Evolutionary conservation across 176 grass and related monocot genomes (phyloP).

Genomic region (Neostapfia colusana): DNA sequence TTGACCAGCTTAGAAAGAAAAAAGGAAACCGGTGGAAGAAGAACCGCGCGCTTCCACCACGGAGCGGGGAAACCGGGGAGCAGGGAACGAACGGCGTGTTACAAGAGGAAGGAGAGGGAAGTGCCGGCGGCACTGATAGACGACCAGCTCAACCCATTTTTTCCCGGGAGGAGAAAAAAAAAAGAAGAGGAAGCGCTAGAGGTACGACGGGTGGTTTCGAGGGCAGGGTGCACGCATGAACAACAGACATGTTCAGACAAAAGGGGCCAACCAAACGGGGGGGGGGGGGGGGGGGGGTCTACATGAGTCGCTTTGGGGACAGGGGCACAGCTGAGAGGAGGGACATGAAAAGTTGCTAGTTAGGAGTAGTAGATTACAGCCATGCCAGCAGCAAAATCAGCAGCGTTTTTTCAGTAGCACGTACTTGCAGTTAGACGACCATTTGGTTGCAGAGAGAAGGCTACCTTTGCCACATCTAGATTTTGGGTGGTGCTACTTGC

Average conservation of each 20-base stretch:
- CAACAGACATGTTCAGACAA: slow-evolving; percentile 14
- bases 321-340: slow-evolving; percentile 20
- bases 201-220: background rate
- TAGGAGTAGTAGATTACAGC: too few species aligned
- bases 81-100: too few species aligned
- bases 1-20: too few species aligned
- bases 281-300: too few species aligned
- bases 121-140: background rate
- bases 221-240: background rate
- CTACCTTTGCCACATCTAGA: too few species aligned
- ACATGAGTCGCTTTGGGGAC: slow-evolving; percentile 32
- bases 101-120: background rate
- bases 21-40: background rate
- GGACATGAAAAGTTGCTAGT: slow-evolving; percentile 3
- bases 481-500: too few species aligned
- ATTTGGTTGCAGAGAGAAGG: background rate
- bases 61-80: background rate
- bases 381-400: background rate
- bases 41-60: background rate
- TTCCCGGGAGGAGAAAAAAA: background rate
- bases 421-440: background rate
- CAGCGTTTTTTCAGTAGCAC: too few species aligned
- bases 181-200: background rate
- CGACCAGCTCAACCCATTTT: background rate
- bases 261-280: slow-evolving; percentile 29